phyloP scores from a whole-genome alignment of 345 rosid species.

The Geranium brycei region DNA sequence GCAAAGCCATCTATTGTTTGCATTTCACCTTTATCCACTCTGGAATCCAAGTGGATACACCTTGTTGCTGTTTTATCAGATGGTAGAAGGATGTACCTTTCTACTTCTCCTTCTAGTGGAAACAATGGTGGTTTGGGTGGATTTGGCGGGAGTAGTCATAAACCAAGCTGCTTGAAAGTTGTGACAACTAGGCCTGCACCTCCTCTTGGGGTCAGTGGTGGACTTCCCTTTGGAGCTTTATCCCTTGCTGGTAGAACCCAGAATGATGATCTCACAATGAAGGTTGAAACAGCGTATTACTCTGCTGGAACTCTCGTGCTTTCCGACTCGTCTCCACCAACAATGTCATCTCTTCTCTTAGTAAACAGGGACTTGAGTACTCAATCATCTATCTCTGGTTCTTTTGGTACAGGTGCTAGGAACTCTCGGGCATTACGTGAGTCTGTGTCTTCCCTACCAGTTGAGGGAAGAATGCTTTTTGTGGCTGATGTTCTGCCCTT shows the following conservation, averaged over 20 bases:
- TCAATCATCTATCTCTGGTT: slow-evolving; percentile 51
- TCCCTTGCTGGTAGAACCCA: slow-evolving; percentile 67
- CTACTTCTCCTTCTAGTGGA: slow-evolving; percentile 66
- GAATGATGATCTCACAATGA: slow-evolving; percentile 69
- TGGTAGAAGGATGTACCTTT: slow-evolving; percentile 94
- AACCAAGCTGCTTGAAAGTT: slow-evolving; percentile 80
- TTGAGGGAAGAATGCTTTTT: slow-evolving; percentile 97
- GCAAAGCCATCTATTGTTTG: slow-evolving; percentile 71
- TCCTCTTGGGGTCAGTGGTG: slow-evolving; percentile 77
- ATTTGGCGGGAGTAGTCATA: slow-evolving; percentile 38
- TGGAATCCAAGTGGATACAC: slow-evolving; percentile 93
- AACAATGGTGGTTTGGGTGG: slow-evolving; percentile 45
- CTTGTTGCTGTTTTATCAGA: slow-evolving; percentile 85
- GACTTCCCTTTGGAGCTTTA: slow-evolving; percentile 73
- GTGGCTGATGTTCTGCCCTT: slow-evolving; percentile 81
- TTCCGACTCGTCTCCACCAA: slow-evolving; percentile 84
- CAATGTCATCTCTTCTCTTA: slow-evolving; percentile 78
- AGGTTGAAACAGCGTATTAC: slow-evolving; percentile 76
- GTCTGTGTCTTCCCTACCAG: slow-evolving; percentile 70
- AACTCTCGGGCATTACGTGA: slow-evolving; percentile 77
- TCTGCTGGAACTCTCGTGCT: slow-evolving; percentile 84
- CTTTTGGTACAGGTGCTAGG: slow-evolving; percentile 54
- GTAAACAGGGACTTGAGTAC: slow-evolving; percentile 70
- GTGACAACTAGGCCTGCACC: slow-evolving; percentile 90
- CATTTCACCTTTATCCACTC: slow-evolving; percentile 66